Evolutionary conservation across 1,139 yeast species (phyloP), one percentile per base, ranked within the genome.

Genomic region (Geotrichum reessii): DNA sequence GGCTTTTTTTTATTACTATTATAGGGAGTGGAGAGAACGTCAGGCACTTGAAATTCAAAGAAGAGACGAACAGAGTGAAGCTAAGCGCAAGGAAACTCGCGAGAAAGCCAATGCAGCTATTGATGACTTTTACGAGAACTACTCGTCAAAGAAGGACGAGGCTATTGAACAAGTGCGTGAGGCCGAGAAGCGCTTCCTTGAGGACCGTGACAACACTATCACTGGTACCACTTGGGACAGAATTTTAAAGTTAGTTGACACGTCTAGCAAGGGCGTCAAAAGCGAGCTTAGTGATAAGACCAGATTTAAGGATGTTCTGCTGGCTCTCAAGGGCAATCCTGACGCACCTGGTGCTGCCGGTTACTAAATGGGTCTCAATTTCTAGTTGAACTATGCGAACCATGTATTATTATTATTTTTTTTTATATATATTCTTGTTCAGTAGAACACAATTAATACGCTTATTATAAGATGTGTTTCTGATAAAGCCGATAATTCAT

Each of bases 41-140:
- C 84, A 93, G 69, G 88, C 85, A 58, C 78, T 86, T 62, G 97
- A 92, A 71, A 86, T 95, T 63, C 79, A 81, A 59, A 84, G 89
- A 69, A 83, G 96, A 71, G 99, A 95, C 70, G 85, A 81, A 64
- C 82, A 83, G 63, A 86, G 88, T 66, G 77, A 77, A 21, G 77
- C 81, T 65, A 88, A 84, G 71, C 83, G 87, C 71, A 77, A 78
- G 52, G 92, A 86, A 62, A 80, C 90, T 61, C 80, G 86, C 59
- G 80, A 82, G 54, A 85, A 86, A 63, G 99, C 99, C n/a, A 83
- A 85, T 68, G 83, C 84, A 70, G 85, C 93, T 57, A 85, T 92
- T 68, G 97, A 93, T 72, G 97, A 89, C 65, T 93, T 93, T 74
- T 95, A 95, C 74, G 97, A 91, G 66, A 87, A 86, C 70, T 95